A percentile compares a stretch with the other conserved stretches of the same genome.
Conservation (phyloP, 371 early-diverging fungal genomes). For the Mortierella sp. region DNA sequence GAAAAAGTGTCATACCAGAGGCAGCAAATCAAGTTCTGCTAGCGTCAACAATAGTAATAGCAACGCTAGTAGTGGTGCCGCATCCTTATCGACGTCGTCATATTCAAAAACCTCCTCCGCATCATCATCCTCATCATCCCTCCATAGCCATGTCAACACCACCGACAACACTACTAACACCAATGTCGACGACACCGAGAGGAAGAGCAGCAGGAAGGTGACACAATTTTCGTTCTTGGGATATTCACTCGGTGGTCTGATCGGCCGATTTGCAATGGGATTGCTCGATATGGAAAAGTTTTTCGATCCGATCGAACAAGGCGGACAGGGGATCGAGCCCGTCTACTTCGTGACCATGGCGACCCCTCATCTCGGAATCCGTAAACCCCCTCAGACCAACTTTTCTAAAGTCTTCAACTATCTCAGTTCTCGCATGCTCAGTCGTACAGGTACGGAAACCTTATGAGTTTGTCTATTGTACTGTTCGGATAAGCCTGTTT, state of each 20-base stretch:
- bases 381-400: conserved; percentile 47
- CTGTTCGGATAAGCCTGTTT: neutral
- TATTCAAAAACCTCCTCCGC: neutral
- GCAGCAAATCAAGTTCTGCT: neutral
- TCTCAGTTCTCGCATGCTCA: conserved; percentile 63
- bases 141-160: neutral
- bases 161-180: neutral
- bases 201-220: conserved; percentile 53
- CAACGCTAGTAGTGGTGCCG: neutral
- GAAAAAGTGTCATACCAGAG: neutral
- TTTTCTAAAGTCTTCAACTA: conserved; percentile 67
- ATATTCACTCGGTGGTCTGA: conserved; percentile 87
- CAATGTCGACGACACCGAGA: neutral
- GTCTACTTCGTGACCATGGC: conserved; percentile 74
- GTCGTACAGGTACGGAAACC: conserved; percentile 63
- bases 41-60: neutral
- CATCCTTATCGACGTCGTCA: neutral
- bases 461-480: neutral
- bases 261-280: conserved; percentile 81
- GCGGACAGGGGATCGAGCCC: conserved; percentile 60
- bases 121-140: neutral
- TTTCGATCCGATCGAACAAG: conserved; percentile 67
- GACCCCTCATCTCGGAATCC: conserved; percentile 84
- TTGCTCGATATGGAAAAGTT: conserved; percentile 71
- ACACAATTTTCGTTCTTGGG: conserved; percentile 79